These are phyloP conservation scores for Penicillium salamii DNA, from an alignment of 495 filamentous ascomycete genomes.

Conservation along the genomic window DNA sequence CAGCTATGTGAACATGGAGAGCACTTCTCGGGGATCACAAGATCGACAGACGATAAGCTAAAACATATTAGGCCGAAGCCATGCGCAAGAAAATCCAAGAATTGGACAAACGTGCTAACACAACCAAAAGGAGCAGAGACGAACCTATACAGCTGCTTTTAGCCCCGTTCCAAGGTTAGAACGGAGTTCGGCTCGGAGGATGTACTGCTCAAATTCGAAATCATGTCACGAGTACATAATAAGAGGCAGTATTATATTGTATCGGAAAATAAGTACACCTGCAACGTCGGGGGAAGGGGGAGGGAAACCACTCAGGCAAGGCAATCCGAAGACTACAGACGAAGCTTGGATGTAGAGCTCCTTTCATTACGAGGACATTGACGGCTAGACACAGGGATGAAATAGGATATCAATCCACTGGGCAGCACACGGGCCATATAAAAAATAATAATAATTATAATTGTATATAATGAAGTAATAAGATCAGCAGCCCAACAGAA, in stretches of 20 bases:
- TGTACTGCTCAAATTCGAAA: constrained; percentile 19
- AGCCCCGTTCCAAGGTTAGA: neutral
- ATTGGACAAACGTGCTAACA: neutral
- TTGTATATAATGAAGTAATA: no score
- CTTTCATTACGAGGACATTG: constrained; percentile 10
- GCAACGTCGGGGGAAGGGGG: constrained; percentile 4
- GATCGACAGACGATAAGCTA: neutral
- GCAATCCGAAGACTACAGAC: neutral
- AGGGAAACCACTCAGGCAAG: neutral
- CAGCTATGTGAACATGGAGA: constrained; percentile 23
- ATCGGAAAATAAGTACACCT: constrained; percentile 5
- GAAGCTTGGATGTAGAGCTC: constrained; percentile 1
- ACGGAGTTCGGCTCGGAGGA: constrained; percentile 8
- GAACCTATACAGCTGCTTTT: neutral
- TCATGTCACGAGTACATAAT: constrained; percentile 24
- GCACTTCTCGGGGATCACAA: neutral
- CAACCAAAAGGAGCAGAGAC: neutral
- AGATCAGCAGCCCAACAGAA: neutral
- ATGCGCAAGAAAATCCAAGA: no score
- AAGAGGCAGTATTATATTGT: neutral
- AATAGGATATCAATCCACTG: constrained; percentile 2
- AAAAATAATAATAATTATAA: neutral
- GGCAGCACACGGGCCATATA: constrained; percentile 21
- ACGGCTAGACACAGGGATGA: constrained; percentile 11
- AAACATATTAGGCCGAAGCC: no score